phyloP scores from a whole-genome alignment of 208 protist genomes.

The Porcisia hertigi region DNA sequence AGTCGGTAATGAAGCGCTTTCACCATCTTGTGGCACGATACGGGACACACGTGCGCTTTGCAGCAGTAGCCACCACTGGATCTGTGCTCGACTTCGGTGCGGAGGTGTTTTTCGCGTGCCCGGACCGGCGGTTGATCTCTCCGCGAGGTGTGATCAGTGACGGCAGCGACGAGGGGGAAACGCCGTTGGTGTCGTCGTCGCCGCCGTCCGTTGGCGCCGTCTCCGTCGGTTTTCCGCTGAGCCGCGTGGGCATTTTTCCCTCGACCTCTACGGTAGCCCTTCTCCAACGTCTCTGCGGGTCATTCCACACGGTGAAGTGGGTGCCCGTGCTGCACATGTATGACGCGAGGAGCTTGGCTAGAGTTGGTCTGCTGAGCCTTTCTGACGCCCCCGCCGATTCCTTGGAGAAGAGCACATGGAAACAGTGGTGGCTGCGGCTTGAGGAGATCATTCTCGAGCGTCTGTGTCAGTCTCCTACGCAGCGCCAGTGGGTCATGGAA shows the following conservation, averaged over 20 bases:
- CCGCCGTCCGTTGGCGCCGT: not conserved
- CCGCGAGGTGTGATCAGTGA: not conserved
- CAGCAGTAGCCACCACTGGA: conserved; percentile 32
- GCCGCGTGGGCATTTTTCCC: conserved; percentile 41
- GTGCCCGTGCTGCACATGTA: conserved; percentile 45
- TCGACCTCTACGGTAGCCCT: conserved; percentile 31
- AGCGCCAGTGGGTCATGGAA: conserved; percentile 24
- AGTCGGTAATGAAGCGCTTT: conserved; percentile 39
- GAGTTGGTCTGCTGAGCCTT: conserved; percentile 31
- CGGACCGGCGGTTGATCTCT: conserved; percentile 32
- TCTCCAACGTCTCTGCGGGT: conserved; percentile 33
- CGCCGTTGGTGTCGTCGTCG: not conserved
- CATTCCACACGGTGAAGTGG: conserved; percentile 31
- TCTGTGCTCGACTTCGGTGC: conserved; percentile 66
- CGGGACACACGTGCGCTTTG: conserved; percentile 28
- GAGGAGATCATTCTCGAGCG: conserved; percentile 23
- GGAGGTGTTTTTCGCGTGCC: conserved; percentile 80
- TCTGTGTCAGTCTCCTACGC: conserved; percentile 27
- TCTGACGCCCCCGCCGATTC: not conserved
- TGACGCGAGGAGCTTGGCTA: conserved; percentile 31
- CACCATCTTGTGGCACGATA: conserved; percentile 32
- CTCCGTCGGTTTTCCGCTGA: conserved; percentile 45
- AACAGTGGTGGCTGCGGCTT: conserved; percentile 14
- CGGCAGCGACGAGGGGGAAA: not conserved
- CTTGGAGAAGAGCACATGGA: not conserved